Evolutionary conservation across 2,329 filamentous ascomycete genomes (phyloP).

Genomic region (Colletotrichum godetiae): DNA sequence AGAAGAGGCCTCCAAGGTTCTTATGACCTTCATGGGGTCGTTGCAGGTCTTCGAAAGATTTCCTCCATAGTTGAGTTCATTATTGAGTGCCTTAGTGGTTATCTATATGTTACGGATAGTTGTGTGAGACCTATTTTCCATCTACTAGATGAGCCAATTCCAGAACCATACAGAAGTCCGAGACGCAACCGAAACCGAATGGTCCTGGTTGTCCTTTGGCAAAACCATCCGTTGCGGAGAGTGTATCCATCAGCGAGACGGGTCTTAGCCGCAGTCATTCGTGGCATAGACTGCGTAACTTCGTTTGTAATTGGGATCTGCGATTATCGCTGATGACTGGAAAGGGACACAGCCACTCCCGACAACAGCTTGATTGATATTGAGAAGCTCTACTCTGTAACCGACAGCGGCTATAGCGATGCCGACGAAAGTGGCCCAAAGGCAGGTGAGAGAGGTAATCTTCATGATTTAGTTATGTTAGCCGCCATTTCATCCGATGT

Average conservation of each 20-base stretch:
- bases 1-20: too few relatives aligned
- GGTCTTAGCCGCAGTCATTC: neutral
- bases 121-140: too few relatives aligned
- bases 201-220: too few relatives aligned
- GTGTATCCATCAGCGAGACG: neutral
- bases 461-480: slow-evolving; percentile 3
- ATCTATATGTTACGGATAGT: too few relatives aligned
- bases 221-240: neutral
- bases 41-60: too few relatives aligned
- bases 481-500: too few relatives aligned
- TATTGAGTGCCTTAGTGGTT: too few relatives aligned
- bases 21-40: too few relatives aligned
- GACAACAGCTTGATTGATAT: neutral
- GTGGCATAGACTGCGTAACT: slow-evolving; percentile 2
- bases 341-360: neutral
- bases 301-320: neutral
- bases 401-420: neutral
- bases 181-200: too few relatives aligned
- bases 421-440: neutral
- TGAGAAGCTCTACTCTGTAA: neutral
- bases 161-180: too few relatives aligned
- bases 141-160: too few relatives aligned
- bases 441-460: neutral
- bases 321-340: neutral
- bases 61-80: too few relatives aligned